Evolutionary conservation across 805 yeast genomes (phyloP), one percentile per base, ranked within the genome.

Genomic region (Saccharomycopsis sp.): DNA sequence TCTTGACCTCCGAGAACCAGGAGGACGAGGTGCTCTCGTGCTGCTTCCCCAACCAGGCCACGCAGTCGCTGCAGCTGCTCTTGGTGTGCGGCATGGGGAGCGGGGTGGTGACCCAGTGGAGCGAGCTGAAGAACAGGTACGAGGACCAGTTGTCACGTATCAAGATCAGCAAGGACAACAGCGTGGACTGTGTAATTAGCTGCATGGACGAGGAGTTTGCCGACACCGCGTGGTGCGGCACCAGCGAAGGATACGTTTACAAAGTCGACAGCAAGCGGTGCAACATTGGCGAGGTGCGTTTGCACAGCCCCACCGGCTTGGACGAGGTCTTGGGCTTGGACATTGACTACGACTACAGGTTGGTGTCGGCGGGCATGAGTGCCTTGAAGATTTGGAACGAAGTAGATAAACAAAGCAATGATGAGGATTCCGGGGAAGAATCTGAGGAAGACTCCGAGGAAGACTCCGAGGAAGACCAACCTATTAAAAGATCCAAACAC

Each of bases 91-190:
- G 95, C 34, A 87, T 86, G 80, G 86, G 94, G 12, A 92, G 81
- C 54, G 97, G 97, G 3, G 73, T 85, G 10, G 68, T 86, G 5
- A 86, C 97, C 0, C 65, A 82, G 10, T 89, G 98, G 98, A 76
- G 74, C 51, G 77, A 80, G 20, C 67, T 73, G 22, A 72, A 73
- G 54, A 85, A 84, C 54, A 71, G 71, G 32, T 69, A 77, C 46
- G 67, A 64, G 44, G 96, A 89, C 58, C 96, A 89, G 61, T 66
- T 86, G 36, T 71, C 82, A 9, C 65, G 97, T 43, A 72, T 89
- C 15, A 76, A 76, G 48, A 67, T 88, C 6, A 66, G 75, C 30
- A 75, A 71, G 42, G 81, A 71, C 34, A 83, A 80, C 26, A 79
- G 89, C 15, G 71, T 87, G 13, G 96, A 87, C 53, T 69, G 82